A percentile compares a stretch with the other conserved stretches of the same genome.
Evolutionary conservation across 108 stramenopile species (phyloP).

Genomic region (Asterionellopsis glacialis): DNA sequence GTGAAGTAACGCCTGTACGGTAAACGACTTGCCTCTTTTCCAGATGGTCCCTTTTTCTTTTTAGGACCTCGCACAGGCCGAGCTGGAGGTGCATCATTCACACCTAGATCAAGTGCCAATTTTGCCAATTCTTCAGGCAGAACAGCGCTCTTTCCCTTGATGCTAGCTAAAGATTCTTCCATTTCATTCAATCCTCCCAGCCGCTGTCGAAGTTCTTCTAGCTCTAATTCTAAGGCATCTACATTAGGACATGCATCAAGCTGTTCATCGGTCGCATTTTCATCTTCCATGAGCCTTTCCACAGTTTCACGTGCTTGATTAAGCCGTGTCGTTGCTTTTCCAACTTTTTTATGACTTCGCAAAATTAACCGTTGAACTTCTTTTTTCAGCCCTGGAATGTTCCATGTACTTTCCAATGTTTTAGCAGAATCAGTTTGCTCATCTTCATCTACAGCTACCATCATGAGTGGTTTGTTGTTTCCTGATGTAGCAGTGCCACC

Average conservation of each 20-base stretch:
- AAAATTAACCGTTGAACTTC: slow-evolving; percentile 55
- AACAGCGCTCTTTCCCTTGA: slow-evolving; percentile 29
- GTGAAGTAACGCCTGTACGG: slow-evolving; percentile 77
- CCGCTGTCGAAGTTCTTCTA: slow-evolving; percentile 50
- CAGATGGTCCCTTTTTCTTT: slow-evolving; percentile 54
- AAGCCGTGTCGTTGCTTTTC: slow-evolving; percentile 58
- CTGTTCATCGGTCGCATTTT: slow-evolving; percentile 45
- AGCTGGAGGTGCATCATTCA: slow-evolving; percentile 44
- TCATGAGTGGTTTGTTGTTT: slow-evolving; percentile 1
- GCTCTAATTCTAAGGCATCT: slow-evolving; percentile 45
- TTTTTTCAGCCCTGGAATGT: slow-evolving; percentile 61
- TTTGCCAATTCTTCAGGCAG: slow-evolving; percentile 41
- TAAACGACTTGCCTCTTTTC: slow-evolving; percentile 28
- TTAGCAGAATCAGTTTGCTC: slow-evolving; percentile 8
- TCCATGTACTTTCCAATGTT: slow-evolving; percentile 28
- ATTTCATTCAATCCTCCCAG: slow-evolving; percentile 55
- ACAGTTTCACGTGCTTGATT: slow-evolving; percentile 49
- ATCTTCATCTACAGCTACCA: slow-evolving; percentile 17
- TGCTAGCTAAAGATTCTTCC: slow-evolving; percentile 37
- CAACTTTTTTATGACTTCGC: slow-evolving; percentile 80
- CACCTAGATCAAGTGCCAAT: slow-evolving; percentile 52
- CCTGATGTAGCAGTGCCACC: too few relatives aligned
- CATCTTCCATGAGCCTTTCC: slow-evolving; percentile 33
- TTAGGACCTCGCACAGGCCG: slow-evolving; percentile 24
- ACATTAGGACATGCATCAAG: slow-evolving; percentile 64